Evolutionary conservation across 495 filamentous ascomycete genomes (phyloP), one percentile per base, ranked within the genome.

Genomic region (Penicillium flavigenum): DNA sequence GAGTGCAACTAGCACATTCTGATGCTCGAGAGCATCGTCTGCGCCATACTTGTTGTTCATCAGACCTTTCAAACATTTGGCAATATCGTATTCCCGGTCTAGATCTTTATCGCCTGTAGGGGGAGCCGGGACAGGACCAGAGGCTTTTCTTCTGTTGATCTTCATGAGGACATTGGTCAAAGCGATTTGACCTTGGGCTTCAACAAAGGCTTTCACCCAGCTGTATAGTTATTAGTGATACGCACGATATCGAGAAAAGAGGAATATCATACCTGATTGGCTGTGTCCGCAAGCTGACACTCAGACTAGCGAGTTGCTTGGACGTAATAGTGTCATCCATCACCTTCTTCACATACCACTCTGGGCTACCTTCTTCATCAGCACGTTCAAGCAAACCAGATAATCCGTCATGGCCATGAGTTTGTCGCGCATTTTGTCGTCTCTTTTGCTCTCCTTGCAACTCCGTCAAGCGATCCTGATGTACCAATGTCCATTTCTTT

Each of bases 41-140:
- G 94, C 95, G 45, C 94, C 94, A 73, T 93, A 98, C 66, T 96
- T 96, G 81, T 96, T 98, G 81, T 98, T 98, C 88, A 98, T 95
- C 47, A 98, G 72, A 47, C 91, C 90, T 74, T 98, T 98, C 49
- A 98, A 72, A 74, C 95, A 98, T 75, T 98, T 98, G 58, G 95
- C 84, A 63, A 98, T 96, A 66, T 98, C 94, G 72, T 98, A 97
- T 75, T 98, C 94, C 51, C 88, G 86, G 63, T 98, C 94, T 47
- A 96, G 76, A 65, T 96, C 91, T 70, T 91, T 92, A 60, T 96
- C 91, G 20, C 86, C 81, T 32, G 74, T 74, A 11, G 85, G 81
- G 6, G 86, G 83, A 29, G 85, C 84, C 27, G 81, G 81, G 9
- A 85, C 79, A 17, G 87, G 87, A 7, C 92, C 92, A 59, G 88